These are phyloP conservation scores for Penicillium silybi DNA, from an alignment of 495 filamentous ascomycete species.

Conservation along the genomic window DNA sequence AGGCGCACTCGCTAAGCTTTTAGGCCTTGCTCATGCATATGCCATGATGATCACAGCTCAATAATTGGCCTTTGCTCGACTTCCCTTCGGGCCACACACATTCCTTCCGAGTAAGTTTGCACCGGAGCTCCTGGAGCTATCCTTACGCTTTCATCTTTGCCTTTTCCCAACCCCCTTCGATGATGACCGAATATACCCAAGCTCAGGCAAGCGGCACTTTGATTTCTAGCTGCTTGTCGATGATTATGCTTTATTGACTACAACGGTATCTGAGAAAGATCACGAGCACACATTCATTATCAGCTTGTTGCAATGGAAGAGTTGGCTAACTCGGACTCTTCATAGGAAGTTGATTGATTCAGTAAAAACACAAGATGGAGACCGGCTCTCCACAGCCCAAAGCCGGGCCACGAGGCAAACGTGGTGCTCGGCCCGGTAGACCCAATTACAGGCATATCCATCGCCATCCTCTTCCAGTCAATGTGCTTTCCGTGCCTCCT, in stretches of 20 bases:
- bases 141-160: neutral
- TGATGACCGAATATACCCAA: constrained; percentile 44
- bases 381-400: constrained; percentile 14
- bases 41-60: neutral
- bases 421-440: constrained; percentile 46
- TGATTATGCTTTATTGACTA: constrained; percentile 81
- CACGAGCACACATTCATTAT: constrained; percentile 4
- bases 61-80: neutral
- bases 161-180: constrained; percentile 19
- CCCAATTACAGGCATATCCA: constrained; percentile 71
- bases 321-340: constrained; percentile 21
- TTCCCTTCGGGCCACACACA: constrained; percentile 1
- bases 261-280: constrained; percentile 96
- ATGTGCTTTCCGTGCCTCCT: constrained; percentile 73
- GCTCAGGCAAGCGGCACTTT: constrained; percentile 55
- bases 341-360: neutral
- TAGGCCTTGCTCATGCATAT: neutral
- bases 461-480: constrained; percentile 72
- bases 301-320: constrained; percentile 9
- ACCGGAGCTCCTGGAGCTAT: constrained; percentile 11
- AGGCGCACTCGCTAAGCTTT: constrained; percentile 2
- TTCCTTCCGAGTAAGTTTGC: constrained; percentile 16
- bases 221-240: constrained; percentile 71
- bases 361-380: neutral
- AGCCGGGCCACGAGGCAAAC: constrained; percentile 8